These are phyloP conservation scores for Cokeromyces recurvatus DNA, from an alignment of 371 early-diverging fungal genomes.

Conservation along the genomic window DNA sequence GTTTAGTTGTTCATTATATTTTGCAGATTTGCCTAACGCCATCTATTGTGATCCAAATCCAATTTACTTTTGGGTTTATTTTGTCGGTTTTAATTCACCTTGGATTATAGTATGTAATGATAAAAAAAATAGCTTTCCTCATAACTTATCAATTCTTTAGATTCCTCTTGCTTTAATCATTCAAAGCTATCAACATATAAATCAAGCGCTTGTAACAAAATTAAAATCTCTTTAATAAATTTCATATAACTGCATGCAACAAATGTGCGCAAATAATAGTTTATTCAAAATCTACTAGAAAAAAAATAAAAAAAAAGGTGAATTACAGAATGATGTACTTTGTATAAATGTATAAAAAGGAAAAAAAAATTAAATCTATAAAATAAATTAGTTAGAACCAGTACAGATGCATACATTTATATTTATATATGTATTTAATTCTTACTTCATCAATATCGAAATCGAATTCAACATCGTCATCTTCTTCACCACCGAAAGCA, in stretches of 20 bases:
- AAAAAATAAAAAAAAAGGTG: too few species aligned
- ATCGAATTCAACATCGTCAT: conserved; percentile 84
- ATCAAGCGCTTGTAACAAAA: background rate
- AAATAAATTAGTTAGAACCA: too few species aligned
- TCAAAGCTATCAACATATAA: conserved; percentile 6
- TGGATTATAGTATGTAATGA: conserved; percentile 33
- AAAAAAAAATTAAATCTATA: too few species aligned
- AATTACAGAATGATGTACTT: too few species aligned
- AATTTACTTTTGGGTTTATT: conserved; percentile 42
- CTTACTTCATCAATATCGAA: conserved; percentile 89
- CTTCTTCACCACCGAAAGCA: conserved; percentile 61
- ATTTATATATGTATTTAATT: too few species aligned
- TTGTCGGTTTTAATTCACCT: conserved; percentile 37
- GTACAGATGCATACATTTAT: too few species aligned
- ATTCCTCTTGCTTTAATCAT: conserved; percentile 4
- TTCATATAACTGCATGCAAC: too few species aligned
- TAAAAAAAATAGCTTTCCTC: background rate
- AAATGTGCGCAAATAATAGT: too few species aligned
- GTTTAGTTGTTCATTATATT: conserved; percentile 33
- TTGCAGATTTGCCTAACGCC: conserved; percentile 30
- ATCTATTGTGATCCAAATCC: conserved; percentile 34
- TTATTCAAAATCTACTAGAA: too few species aligned
- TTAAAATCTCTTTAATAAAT: too few species aligned
- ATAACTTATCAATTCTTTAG: background rate
- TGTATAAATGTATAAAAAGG: too few species aligned